Conservation (phyloP, 192 early-diverging fungal genomes). For the Mortierella alpina region DNA sequence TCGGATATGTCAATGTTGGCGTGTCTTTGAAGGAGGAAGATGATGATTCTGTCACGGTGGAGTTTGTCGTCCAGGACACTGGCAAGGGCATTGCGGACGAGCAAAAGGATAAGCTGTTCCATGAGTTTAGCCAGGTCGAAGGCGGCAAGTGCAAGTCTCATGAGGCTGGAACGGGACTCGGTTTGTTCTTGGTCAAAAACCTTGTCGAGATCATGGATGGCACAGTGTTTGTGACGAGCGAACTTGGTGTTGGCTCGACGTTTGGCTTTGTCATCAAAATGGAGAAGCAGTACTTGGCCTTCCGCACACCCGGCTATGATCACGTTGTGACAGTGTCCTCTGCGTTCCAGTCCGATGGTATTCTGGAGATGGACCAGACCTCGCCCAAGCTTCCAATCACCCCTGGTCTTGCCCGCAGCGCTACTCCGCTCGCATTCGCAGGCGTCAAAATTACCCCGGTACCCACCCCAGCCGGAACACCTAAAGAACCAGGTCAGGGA, state of each 20-base stretch:
- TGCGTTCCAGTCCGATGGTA: slow-evolving; percentile 18
- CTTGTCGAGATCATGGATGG: slow-evolving; percentile 51
- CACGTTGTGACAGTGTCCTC: slow-evolving; percentile 52
- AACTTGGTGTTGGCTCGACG: slow-evolving; percentile 47
- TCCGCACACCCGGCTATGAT: slow-evolving; percentile 47
- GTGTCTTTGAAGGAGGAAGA: slow-evolving; percentile 53
- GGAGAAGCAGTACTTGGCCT: slow-evolving; percentile 53
- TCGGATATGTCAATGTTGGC: slow-evolving; percentile 47
- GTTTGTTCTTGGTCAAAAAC: slow-evolving; percentile 48
- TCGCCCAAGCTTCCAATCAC: slow-evolving; percentile 45
- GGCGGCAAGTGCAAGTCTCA: slow-evolving; percentile 48
- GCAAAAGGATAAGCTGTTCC: slow-evolving; percentile 54
- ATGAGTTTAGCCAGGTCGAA: slow-evolving; percentile 50
- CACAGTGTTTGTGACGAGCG: slow-evolving; percentile 39
- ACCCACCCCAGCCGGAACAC: slow-evolving; percentile 11
- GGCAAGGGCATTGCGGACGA: slow-evolving; percentile 46
- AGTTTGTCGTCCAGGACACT: slow-evolving; percentile 53
- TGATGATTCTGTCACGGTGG: slow-evolving; percentile 50
- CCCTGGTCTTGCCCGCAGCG: slow-evolving; percentile 45
- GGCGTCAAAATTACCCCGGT: slow-evolving; percentile 1
- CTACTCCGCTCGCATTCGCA: slow-evolving; percentile 13
- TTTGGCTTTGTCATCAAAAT: slow-evolving; percentile 53
- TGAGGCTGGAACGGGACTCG: slow-evolving; percentile 48
- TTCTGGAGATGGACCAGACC: slow-evolving; percentile 8
- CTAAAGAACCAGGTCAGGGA: slow-evolving; percentile 23